Percentiles rank a stretch among this genome's conserved stretches.
These are phyloP conservation scores for Pisolithus microcarpus DNA, from an alignment of 768 basidiomycete species.

Conservation along the genomic window DNA sequence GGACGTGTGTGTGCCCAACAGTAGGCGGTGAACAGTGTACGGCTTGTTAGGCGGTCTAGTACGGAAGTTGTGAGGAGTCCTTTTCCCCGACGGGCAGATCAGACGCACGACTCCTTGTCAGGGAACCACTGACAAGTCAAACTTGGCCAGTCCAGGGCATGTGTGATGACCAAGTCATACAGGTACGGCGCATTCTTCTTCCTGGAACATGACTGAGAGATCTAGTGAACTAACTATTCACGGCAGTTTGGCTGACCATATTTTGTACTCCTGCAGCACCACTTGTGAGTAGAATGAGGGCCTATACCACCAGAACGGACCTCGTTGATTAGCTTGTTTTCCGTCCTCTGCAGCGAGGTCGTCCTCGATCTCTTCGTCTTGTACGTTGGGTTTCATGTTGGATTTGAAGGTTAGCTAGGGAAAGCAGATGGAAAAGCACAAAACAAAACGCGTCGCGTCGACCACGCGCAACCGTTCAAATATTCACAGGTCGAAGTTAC, in stretches of 20 bases:
- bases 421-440: neutral
- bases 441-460: slow-evolving; percentile 20
- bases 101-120: slow-evolving; percentile 84
- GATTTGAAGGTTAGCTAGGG: neutral
- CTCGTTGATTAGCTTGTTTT: slow-evolving; percentile 85
- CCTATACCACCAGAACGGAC: slow-evolving; percentile 32
- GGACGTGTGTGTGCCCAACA: slow-evolving; percentile 97
- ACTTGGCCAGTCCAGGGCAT: slow-evolving; percentile 97
- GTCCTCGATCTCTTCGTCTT: slow-evolving; percentile 66
- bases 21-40: slow-evolving; percentile 90
- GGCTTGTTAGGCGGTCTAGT: slow-evolving; percentile 82
- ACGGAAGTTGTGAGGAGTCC: neutral
- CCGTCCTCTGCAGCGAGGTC: slow-evolving; percentile 78
- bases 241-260: slow-evolving; percentile 45
- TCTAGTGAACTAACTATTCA: neutral
- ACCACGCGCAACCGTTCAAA: neutral
- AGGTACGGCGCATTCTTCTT: slow-evolving; percentile 97
- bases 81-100: neutral
- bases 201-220: slow-evolving; percentile 35
- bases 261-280: slow-evolving; percentile 68
- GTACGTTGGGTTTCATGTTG: slow-evolving; percentile 40
- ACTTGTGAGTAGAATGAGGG: slow-evolving; percentile 5
- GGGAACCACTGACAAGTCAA: slow-evolving; percentile 99
- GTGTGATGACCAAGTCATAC: slow-evolving; percentile 95
- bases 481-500: too few species aligned